A percentile compares a stretch with the other conserved stretches of the same genome.
These are phyloP conservation scores for Rhynchosporium secalis DNA, from an alignment of 2,329 filamentous ascomycete genomes.

Conservation along the genomic window DNA sequence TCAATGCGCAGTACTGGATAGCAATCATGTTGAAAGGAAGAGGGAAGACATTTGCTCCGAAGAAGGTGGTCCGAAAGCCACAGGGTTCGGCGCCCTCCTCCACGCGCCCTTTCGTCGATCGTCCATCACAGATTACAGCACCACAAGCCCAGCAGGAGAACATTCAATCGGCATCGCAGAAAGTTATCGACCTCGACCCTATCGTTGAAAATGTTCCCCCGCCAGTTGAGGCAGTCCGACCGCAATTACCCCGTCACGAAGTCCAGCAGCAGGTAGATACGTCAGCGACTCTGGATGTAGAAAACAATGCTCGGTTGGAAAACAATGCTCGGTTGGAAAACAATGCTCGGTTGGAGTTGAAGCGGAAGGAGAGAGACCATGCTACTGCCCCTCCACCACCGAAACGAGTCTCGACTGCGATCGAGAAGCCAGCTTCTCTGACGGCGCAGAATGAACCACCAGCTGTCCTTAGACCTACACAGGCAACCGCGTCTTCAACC, in stretches of 20 bases:
- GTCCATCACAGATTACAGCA: constrained; percentile 38
- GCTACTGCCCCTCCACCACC: constrained; percentile 17
- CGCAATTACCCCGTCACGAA: constrained; percentile 29
- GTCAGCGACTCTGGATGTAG: constrained; percentile 8
- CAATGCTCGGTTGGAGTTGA: constrained; percentile 14
- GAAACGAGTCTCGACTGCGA: constrained; percentile 21
- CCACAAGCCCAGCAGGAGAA: constrained; percentile 28
- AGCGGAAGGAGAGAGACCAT: constrained; percentile 26
- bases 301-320: not conserved
- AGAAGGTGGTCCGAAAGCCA: constrained; percentile 60
- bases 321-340: too few species aligned
- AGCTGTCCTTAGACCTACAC: not conserved
- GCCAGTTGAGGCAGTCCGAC: constrained; percentile 33
- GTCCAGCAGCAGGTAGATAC: not conserved
- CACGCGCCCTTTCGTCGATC: constrained; percentile 43
- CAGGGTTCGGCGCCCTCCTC: constrained; percentile 45
- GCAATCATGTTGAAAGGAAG: constrained; percentile 53
- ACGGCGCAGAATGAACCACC: not conserved
- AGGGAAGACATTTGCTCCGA: constrained; percentile 53
- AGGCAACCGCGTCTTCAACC: not conserved
- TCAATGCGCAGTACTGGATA: constrained; percentile 9
- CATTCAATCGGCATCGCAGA: constrained; percentile 7
- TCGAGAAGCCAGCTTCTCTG: not conserved
- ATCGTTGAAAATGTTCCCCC: not conserved
- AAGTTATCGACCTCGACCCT: not conserved